Evolutionary conservation across 129 eudicot species (phyloP), one percentile per base, ranked within the genome.

Genomic region (Ambrosia trifida): DNA sequence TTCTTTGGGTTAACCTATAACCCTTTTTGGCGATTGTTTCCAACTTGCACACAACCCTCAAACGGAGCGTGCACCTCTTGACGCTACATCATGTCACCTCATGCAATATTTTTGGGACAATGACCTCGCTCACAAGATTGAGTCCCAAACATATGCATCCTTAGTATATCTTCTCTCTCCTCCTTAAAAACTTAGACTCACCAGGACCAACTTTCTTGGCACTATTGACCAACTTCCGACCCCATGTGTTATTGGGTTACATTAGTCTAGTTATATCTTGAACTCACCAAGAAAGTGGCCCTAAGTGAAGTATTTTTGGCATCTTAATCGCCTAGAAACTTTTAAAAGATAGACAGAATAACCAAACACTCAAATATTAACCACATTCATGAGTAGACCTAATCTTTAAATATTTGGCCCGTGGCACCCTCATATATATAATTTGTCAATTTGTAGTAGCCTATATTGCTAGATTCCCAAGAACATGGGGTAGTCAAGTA

Each of bases 401-500:
- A n/a, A n/a, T n/a, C n/a, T n/a, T n/a, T n/a, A n/a, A n/a, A n/a
- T n/a, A n/a, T n/a, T n/a, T n/a, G 24, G 24, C 56, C 19, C 41
- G 8, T 13, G 20, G 63, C 41, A 4, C 44, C 64, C 78, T 51
- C 36, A 44, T 64, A 64, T 51, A 7, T 64, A 64, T 51, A 7
- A 51, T 52, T 64, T 65, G 72, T 64, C 66, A 11, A 65, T 65
- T 65, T 75, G 19, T 64, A 4, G 51, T 66, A 57, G 51, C 74
- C 18, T 35, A 68, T 24, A 75, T 51, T 65, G 72, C 66, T 38
- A 75, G 79, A 54, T 64, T 64, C 45, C 66, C 65, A 75, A n/a
- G 57, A 53, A 52, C 20, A 64, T 72, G 59, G 76, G 65, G 58
- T 16, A 12, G 50, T 30, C 67, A 24, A 56, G 56, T 56, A 51